Percentiles rank a stretch among this genome's conserved stretches.
Conservation (phyloP, 257 asterid species). For the Lantana camara region DNA sequence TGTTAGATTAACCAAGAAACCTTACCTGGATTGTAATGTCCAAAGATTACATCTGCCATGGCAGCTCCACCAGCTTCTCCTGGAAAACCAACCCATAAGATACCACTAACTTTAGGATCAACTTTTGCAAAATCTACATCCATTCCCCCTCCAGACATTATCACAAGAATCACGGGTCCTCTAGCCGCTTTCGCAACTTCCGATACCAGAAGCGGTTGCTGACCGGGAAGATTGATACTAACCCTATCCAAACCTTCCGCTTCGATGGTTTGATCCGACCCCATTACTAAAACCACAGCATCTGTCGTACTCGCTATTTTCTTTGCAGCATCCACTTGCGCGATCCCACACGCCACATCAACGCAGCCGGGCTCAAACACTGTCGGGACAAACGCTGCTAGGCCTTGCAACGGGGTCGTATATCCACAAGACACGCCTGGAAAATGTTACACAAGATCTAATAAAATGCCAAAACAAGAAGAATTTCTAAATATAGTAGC, state of each 20-base stretch:
- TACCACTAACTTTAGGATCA: conserved; percentile 57
- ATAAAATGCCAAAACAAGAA: background rate
- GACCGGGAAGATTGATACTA: conserved; percentile 64
- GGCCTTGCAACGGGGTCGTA: conserved; percentile 51
- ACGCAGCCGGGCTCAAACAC: conserved; percentile 46
- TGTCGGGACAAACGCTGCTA: conserved; percentile 49
- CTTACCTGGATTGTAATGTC: conserved; percentile 61
- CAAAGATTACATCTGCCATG: conserved; percentile 58
- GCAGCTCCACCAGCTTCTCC: conserved; percentile 80
- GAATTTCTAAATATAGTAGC: background rate
- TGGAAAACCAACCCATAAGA: conserved; percentile 72
- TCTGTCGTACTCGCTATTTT: conserved; percentile 54
- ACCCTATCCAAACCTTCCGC: conserved; percentile 48
- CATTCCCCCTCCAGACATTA: conserved; percentile 77
- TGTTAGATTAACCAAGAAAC: background rate
- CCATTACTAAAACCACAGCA: conserved; percentile 63
- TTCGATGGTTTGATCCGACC: conserved; percentile 64
- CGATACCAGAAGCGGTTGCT: conserved; percentile 45
- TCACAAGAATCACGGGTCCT: conserved; percentile 68
- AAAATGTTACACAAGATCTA: background rate
- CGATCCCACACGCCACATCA: conserved; percentile 41
- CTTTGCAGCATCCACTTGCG: conserved; percentile 50
- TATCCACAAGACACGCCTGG: conserved; percentile 61
- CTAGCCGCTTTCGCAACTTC: conserved; percentile 59
- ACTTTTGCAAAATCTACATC: conserved; percentile 62